Base-by-base conservation (phyloP, 805 yeast species). In the Saccharomycopsis amapae region DNA sequence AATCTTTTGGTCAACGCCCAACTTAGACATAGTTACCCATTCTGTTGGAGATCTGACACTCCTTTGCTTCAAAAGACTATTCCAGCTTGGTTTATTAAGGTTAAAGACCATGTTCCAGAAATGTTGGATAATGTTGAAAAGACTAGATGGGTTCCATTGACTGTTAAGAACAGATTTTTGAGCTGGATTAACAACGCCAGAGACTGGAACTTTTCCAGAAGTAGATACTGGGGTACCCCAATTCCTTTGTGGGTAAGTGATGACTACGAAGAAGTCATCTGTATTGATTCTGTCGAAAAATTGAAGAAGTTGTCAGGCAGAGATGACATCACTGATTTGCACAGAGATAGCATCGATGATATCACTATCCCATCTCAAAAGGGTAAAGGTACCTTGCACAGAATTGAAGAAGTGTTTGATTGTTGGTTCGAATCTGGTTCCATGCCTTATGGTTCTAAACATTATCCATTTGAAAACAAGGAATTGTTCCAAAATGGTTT, bases 381-480 rank as follows among this genome's bases (percentile, higher is more conserved):
- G 61, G 97, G 97, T 57, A 88, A 88, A 63, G 96, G 97, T 56
- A 70, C 62, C 19, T 76, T 93, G 67, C 83, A 69, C 63, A 84
- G 99, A 74, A 76, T 93, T 50, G 97, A 90, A 63, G 97, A 93
- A 68, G 99, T 93, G 39, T 93, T 93, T 62, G 99, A 93, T 71
- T 93, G 99, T 73, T 93, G 99, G 99, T 93, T 93, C 62, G 99
- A 93, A 72, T 87, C 96, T 17, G 99, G 99, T 56, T 82, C 96
- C 42, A 93, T 93, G 99, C 98, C 99, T 52, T 93, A 83, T 58
- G 97, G 97, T 45, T 84, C 95, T 33, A 81, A 84, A 63, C 99
- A 93, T 66, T 93, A 89, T 63, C 99, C 99, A 55, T 93, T 93
- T 64, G 96, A 90, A 68, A 76, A 78, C 61, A 67, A 78, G 62